Evolutionary conservation across 768 basidiomycete genomes (phyloP).

Genomic region (Strobilomyces dryophilus): DNA sequence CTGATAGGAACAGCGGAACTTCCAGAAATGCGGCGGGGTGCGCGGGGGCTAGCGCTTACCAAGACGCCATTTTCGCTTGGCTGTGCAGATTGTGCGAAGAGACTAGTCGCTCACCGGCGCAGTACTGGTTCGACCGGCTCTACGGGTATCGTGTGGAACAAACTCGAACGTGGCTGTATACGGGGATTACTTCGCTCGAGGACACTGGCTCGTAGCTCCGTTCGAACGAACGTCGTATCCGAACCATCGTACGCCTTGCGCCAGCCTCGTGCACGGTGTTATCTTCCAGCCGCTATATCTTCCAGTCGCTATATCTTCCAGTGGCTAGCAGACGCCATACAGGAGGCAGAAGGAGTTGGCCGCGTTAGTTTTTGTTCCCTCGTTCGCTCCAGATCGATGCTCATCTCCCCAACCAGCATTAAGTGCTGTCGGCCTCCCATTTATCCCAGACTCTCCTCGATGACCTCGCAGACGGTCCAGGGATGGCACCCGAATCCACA

Average conservation of each 20-base stretch:
- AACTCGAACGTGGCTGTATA: background rate
- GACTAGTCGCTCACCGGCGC: background rate
- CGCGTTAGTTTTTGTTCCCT: background rate
- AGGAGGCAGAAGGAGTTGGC: background rate
- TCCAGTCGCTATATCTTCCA: background rate
- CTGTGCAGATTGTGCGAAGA: slow-evolving; percentile 9
- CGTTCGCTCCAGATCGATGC: slow-evolving; percentile 1
- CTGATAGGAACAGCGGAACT: background rate
- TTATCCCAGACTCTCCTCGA: background rate
- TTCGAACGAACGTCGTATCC: background rate
- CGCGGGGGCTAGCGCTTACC: slow-evolving; percentile 5
- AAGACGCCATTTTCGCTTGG: slow-evolving; percentile 8
- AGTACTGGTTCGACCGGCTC: slow-evolving; percentile 9
- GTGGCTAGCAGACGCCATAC: background rate
- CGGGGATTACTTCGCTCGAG: slow-evolving; percentile 8
- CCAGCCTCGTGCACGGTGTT: background rate
- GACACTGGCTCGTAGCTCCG: background rate
- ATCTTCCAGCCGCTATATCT: background rate
- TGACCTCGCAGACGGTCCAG: slow-evolving; percentile 23
- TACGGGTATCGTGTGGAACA: slow-evolving; percentile 17
- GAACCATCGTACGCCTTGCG: background rate
- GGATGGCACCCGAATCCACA: slow-evolving; percentile 34
- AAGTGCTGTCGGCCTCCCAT: background rate
- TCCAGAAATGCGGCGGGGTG: slow-evolving; percentile 10
- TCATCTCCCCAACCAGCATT: slow-evolving; percentile 4